phyloP scores from a whole-genome alignment of 352 stramenopile species.

The Thalassiosira ordinaria region DNA sequence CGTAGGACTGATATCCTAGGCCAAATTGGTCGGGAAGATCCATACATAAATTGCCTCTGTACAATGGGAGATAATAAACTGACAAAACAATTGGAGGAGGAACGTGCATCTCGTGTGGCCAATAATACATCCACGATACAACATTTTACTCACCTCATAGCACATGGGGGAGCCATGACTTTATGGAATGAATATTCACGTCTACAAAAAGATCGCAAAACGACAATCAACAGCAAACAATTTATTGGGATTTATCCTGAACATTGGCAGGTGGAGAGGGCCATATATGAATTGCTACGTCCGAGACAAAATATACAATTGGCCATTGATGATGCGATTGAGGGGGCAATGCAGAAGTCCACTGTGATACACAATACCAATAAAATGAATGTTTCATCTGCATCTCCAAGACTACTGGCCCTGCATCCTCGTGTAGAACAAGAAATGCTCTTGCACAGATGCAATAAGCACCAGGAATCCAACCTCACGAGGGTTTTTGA shows the following conservation, averaged over 20 bases:
- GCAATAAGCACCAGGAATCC: conserved; percentile 56
- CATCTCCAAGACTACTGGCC: conserved; percentile 37
- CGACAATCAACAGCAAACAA: not conserved
- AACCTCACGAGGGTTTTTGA: conserved; percentile 73
- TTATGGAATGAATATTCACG: conserved; percentile 66
- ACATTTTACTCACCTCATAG: conserved; percentile 44
- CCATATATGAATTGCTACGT: conserved; percentile 46
- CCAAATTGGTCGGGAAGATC: conserved; percentile 12
- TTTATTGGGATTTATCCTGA: conserved; percentile 21
- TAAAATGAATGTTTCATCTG: not conserved
- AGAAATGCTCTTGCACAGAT: conserved; percentile 76
- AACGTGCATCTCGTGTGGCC: not conserved
- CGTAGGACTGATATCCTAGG: conserved; percentile 11
- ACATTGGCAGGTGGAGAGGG: conserved; percentile 32
- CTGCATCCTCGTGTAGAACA: conserved; percentile 75
- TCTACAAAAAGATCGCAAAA: conserved; percentile 22
- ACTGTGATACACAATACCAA: not conserved
- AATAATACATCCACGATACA: not conserved
- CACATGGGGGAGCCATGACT: conserved; percentile 57
- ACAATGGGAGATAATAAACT: not conserved
- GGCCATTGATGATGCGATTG: conserved; percentile 14
- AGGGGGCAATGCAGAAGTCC: conserved; percentile 11
- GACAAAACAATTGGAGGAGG: not conserved
- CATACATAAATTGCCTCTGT: conserved; percentile 20
- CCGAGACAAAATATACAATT: conserved; percentile 15